Percentiles rank a stretch among this genome's conserved stretches.
phyloP scores from a whole-genome alignment of 331 rosid genomes.

The Pyracantha coccinea region DNA sequence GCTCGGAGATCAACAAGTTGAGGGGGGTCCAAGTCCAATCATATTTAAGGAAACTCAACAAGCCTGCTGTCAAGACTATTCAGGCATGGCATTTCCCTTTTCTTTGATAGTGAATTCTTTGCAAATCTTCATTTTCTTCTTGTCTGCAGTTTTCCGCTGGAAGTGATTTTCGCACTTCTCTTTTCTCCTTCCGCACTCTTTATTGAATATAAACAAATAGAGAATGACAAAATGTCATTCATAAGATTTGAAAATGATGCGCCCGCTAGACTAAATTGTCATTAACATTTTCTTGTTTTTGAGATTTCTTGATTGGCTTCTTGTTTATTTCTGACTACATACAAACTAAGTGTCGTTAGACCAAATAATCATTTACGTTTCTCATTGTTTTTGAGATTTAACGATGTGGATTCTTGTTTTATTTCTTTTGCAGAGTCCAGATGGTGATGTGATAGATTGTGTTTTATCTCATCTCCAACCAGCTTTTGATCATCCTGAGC shows the following conservation, averaged over 20 bases:
- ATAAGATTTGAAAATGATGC: too few species aligned
- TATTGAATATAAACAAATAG: too few species aligned
- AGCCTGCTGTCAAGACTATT: constrained; percentile 75
- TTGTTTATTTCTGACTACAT: too few species aligned
- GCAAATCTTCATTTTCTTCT: constrained; percentile 1
- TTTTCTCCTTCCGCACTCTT: background rate
- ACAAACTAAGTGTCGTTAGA: too few species aligned
- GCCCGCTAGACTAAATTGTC: too few species aligned
- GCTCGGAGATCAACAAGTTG: constrained; percentile 29
- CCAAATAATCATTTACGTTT: background rate
- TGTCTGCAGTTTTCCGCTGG: background rate
- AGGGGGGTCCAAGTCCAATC: constrained; percentile 21
- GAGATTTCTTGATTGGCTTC: too few species aligned
- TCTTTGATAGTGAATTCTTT: background rate
- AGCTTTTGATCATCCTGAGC: constrained; percentile 83
- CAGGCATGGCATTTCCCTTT: constrained; percentile 41
- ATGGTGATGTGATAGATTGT: constrained; percentile 95
- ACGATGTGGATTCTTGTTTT: constrained; percentile 6
- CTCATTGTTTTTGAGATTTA: background rate
- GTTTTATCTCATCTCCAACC: constrained; percentile 79
- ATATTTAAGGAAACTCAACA: constrained; percentile 63
- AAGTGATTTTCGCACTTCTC: background rate
- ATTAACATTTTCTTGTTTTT: too few species aligned
- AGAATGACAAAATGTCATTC: too few species aligned
- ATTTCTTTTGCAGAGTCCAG: constrained; percentile 68